A percentile compares a stretch with the other conserved stretches of the same genome.
Evolutionary conservation across 345 rosid species (phyloP).

Genomic region (Bruguiera gymnorhiza): DNA sequence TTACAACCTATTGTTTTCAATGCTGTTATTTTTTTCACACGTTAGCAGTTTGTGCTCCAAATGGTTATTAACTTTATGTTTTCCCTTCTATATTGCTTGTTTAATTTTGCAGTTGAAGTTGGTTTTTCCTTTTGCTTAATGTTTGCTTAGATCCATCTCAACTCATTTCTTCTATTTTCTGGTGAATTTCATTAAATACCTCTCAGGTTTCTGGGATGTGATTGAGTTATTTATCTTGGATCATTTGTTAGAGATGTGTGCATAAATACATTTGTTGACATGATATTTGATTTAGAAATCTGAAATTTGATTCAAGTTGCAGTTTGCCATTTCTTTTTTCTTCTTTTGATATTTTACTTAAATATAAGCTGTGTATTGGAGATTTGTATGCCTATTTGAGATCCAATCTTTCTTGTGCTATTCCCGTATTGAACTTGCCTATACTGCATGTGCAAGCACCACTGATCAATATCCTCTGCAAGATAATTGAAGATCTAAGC

Average conservation of each 20-base stretch:
- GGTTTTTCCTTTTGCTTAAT: no score
- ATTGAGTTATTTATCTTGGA: no score
- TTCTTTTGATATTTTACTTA: background rate
- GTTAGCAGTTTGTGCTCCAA: no score
- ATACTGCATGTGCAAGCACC: background rate
- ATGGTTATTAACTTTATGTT: no score
- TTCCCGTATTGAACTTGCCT: background rate
- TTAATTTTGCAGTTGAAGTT: no score
- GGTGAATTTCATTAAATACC: no score
- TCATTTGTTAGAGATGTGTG: no score
- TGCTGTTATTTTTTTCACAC: background rate
- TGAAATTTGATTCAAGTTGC: background rate
- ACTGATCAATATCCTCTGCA: background rate
- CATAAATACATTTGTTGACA: no score
- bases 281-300: background rate
- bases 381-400: background rate
- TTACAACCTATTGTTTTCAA: background rate
- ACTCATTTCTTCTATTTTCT: no score
- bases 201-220: no score
- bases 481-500: conserved; percentile 6
- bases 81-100: no score
- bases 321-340: background rate
- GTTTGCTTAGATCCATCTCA: no score
- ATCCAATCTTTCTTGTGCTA: background rate
- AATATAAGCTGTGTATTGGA: background rate